These are phyloP conservation scores for Thelonectria discophora DNA, from an alignment of 2,329 filamentous ascomycete genomes.

Conservation along the genomic window DNA sequence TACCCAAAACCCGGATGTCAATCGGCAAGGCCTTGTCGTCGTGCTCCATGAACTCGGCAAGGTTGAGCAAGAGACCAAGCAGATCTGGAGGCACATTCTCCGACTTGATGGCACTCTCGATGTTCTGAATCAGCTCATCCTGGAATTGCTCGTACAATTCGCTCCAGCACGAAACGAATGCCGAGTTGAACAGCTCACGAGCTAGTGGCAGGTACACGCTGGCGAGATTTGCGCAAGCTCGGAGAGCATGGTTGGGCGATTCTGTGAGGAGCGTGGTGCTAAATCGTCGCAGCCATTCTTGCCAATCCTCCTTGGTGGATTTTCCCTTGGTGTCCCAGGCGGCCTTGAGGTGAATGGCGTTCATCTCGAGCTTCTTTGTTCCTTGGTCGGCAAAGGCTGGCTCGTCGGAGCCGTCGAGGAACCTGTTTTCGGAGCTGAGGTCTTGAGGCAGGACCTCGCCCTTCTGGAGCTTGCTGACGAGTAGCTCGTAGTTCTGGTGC, in stretches of 20 bases:
- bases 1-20: conserved; percentile 91
- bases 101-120: conserved; percentile 94
- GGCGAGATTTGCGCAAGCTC: conserved; percentile 90
- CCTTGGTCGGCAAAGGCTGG: conserved; percentile 82
- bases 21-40: conserved; percentile 98
- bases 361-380: conserved; percentile 95
- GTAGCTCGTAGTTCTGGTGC: conserved; percentile 90
- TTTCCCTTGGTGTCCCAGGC: conserved; percentile 98
- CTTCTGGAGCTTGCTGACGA: conserved; percentile 92
- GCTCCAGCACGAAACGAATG: conserved; percentile 98
- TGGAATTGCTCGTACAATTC: conserved; percentile 97
- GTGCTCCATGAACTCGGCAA: conserved; percentile 99
- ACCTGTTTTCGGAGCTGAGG: conserved; percentile 84
- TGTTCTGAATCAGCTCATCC: conserved; percentile 93
- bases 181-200: conserved; percentile 95
- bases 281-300: conserved; percentile 97
- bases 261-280: conserved; percentile 95
- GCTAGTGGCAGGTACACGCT: conserved; percentile 92
- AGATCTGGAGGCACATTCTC: conserved; percentile 96
- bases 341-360: conserved; percentile 94
- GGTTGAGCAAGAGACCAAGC: conserved; percentile 89
- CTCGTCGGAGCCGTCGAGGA: conserved; percentile 81
- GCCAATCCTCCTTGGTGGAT: conserved; percentile 98
- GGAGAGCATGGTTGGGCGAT: conserved; percentile 92
- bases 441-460: conserved; percentile 96